Percentiles rank a stretch among this genome's conserved stretches.
Conservation (phyloP, 768 basidiomycete species). For the Solioccasus polychromus region DNA sequence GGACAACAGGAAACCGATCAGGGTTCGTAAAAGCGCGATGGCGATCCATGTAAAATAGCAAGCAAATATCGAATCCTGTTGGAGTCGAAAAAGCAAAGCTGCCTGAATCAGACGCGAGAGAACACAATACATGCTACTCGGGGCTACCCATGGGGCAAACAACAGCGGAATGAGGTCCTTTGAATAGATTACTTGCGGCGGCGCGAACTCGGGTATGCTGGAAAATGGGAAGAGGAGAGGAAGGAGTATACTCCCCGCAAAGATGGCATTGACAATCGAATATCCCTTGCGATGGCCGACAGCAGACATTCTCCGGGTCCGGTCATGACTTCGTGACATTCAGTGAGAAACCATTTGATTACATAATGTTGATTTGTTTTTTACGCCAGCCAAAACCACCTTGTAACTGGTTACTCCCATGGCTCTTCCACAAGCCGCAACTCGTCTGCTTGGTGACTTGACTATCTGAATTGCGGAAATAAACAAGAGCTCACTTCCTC, state of each 20-base stretch:
- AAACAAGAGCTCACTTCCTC: conserved; percentile 11
- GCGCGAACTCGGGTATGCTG: conserved; percentile 31
- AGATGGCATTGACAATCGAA: conserved; percentile 6
- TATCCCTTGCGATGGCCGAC: background rate
- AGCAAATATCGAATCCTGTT: background rate
- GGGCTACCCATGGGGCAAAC: conserved; percentile 36
- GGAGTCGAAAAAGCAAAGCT: conserved; percentile 13
- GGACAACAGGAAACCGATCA: conserved; percentile 22
- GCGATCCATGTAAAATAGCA: conserved; percentile 24
- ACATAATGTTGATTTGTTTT: conserved; percentile 19
- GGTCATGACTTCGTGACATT: conserved; percentile 5
- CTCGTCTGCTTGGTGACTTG: conserved; percentile 47
- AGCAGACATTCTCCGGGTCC: background rate
- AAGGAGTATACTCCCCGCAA: conserved; percentile 11
- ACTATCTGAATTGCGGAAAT: background rate
- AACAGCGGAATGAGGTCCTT: conserved; percentile 33
- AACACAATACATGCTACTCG: conserved; percentile 17
- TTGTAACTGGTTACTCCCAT: conserved; percentile 27
- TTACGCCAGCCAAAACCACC: background rate
- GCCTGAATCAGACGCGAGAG: conserved; percentile 23
- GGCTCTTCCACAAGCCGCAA: conserved; percentile 50
- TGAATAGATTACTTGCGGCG: conserved; percentile 37
- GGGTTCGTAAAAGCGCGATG: conserved; percentile 16
- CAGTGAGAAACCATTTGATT: conserved; percentile 23
- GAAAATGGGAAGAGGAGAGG: conserved; percentile 11